A percentile compares a stretch with the other conserved stretches of the same genome.
phyloP scores from a whole-genome alignment of 805 yeast species.

The Cyberlindnera maclurae region DNA sequence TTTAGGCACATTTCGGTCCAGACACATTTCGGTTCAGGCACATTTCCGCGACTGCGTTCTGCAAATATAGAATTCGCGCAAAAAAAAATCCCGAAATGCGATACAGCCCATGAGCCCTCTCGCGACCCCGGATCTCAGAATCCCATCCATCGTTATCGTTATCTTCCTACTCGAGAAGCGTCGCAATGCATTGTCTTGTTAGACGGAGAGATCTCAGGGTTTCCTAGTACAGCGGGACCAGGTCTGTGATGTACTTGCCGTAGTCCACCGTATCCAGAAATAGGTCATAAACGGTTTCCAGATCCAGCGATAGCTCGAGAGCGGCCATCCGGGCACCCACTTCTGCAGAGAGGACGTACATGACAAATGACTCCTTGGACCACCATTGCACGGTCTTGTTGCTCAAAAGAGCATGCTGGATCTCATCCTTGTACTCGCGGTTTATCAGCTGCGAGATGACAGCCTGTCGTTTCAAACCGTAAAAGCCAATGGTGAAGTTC shows the following conservation, averaged over 20 bases:
- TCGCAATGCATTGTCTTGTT: too few relatives aligned
- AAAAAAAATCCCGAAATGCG: too few relatives aligned
- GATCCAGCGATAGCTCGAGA: slow-evolving; percentile 34
- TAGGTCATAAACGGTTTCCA: slow-evolving; percentile 39
- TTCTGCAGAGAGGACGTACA: slow-evolving; percentile 60
- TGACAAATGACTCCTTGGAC: slow-evolving; percentile 48
- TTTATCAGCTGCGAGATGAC: slow-evolving; percentile 38
- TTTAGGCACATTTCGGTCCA: too few relatives aligned
- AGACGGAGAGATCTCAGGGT: too few relatives aligned
- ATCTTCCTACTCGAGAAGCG: too few relatives aligned
- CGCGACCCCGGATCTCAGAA: too few relatives aligned
- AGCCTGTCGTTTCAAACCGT: slow-evolving; percentile 52
- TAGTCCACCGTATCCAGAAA: slow-evolving; percentile 42
- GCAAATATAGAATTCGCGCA: too few relatives aligned
- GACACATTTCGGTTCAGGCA: too few relatives aligned
- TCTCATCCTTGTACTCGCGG: slow-evolving; percentile 24
- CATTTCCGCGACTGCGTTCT: too few relatives aligned
- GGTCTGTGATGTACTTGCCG: slow-evolving; percentile 31
- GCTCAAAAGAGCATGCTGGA: slow-evolving; percentile 22
- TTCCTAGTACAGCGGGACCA: slow-evolving; percentile 5
- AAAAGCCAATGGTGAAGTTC: slow-evolving; percentile 49
- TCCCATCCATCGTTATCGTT: too few relatives aligned
- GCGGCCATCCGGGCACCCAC: slow-evolving; percentile 43
- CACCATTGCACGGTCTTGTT: slow-evolving; percentile 51
- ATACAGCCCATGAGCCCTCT: too few relatives aligned